These are phyloP conservation scores for Xerocomellus chrysenteron DNA, from an alignment of 768 basidiomycete species.

Conservation along the genomic window DNA sequence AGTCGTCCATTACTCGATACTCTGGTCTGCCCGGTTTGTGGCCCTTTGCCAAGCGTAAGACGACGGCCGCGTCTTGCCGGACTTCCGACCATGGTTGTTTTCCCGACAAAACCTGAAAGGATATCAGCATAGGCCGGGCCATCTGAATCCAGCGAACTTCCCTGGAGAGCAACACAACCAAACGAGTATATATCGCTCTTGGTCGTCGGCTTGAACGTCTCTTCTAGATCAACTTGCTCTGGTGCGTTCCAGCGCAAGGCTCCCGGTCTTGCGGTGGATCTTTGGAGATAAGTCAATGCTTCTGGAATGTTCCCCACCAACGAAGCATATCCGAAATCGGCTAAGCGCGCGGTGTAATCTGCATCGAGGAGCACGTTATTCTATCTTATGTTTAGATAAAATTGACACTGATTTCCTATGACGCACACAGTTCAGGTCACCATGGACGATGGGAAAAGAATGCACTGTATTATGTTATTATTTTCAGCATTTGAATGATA, in stretches of 20 bases:
- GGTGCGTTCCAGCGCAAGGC: too few species aligned
- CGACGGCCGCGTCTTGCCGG: too few species aligned
- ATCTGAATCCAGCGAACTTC: too few species aligned
- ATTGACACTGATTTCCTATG: background rate
- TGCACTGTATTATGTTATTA: background rate
- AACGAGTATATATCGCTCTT: too few species aligned
- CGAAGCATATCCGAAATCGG: too few species aligned
- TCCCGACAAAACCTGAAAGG: too few species aligned
- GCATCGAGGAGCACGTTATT: constrained; percentile 3
- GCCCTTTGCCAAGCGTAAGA: background rate
- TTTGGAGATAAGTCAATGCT: background rate
- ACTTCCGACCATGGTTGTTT: too few species aligned
- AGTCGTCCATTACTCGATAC: background rate
- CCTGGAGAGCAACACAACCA: background rate
- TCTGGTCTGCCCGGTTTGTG: background rate
- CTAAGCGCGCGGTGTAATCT: background rate
- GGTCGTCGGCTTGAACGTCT: too few species aligned
- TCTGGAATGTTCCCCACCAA: too few species aligned
- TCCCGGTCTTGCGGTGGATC: too few species aligned
- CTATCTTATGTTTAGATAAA: background rate
- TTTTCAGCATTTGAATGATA: background rate
- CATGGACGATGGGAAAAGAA: background rate
- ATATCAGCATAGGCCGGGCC: too few species aligned
- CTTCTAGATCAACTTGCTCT: too few species aligned
- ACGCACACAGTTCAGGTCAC: background rate